Base-by-base conservation (phyloP, 2,329 filamentous ascomycete genomes). In the Aspergillus latus region DNA sequence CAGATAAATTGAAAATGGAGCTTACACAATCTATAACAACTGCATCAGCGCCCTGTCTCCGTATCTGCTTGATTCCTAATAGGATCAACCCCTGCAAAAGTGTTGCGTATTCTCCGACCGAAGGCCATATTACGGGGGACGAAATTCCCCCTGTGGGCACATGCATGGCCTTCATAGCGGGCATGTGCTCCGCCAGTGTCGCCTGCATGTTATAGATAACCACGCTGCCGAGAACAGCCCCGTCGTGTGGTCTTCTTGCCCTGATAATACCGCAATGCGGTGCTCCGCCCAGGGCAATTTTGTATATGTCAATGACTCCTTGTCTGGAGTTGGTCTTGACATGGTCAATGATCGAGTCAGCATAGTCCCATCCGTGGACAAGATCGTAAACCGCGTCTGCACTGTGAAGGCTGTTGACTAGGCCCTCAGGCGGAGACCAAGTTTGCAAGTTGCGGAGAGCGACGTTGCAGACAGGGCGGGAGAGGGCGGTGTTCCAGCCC, bases 1-100 rank as follows among this genome's bases (percentile, higher is more conserved):
- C 21, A 26, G n/a, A 6, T 26, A 9, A 28, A 34, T 10, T 13
- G 26, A 32, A 28, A 32, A 28, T 13, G 13, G 30, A 42, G 36
- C 87, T 79, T 76, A 94, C 90, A 84, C 89, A 92, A 71, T 91
- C 90, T 56, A 96, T 74, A 46, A 95, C 78, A 51, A 88, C 89
- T 57, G 86, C 86, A 61, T 83, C 82, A 50, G 88, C 86, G 59
- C 88, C 89, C 68, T 92, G 84, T 64, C 84, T 84, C 72, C 92
- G 93, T 71, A 91, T 89, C 74, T 94, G 90, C 56, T 89, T 84
- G 66, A 94, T 85, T 0, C 89, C 90, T 76, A 96, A 84, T 59
- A 95, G 74, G 11, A 90, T 88, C 61, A 96, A 74, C 0, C 90
- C 90, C 74, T 95, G 90, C 57, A 93, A 80, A 30, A 94, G 73